Evolutionary conservation across 345 rosid species (phyloP).

Genomic region (Excoecaria agallocha): DNA sequence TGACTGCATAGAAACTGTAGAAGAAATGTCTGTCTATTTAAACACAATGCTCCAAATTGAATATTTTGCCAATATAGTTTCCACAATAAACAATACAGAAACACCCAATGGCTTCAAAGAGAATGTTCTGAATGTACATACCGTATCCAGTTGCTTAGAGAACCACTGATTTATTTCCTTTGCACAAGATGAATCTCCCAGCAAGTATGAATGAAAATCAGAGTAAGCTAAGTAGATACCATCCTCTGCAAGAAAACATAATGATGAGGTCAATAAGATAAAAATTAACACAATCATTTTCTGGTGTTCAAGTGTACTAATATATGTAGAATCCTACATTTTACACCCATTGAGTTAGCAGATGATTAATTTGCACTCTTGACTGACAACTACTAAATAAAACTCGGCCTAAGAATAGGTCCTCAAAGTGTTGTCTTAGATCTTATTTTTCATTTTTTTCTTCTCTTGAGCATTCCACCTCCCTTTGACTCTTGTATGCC

Average conservation of each 20-base stretch:
- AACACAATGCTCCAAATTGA: neutral
- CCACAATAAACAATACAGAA: neutral
- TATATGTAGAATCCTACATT: neutral
- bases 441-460: neutral
- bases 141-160: slow-evolving; percentile 82
- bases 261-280: slow-evolving; percentile 9
- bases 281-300: neutral
- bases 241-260: slow-evolving; percentile 53
- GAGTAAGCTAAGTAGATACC: slow-evolving; percentile 87
- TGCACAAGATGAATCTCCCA: slow-evolving; percentile 73
- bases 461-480: neutral
- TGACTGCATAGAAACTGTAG: neutral
- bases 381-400: neutral
- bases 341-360: neutral
- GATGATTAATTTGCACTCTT: neutral
- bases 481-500: neutral
- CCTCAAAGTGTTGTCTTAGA: neutral
- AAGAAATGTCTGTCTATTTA: neutral
- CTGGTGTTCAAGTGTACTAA: neutral
- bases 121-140: slow-evolving; percentile 33
- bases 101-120: slow-evolving; percentile 9
- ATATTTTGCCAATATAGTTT: neutral
- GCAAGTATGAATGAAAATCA: slow-evolving; percentile 85
- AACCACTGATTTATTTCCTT: slow-evolving; percentile 94
- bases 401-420: neutral